Base-by-base conservation (phyloP, 768 basidiomycete genomes). In the Termitomyces eurrhizus region DNA sequence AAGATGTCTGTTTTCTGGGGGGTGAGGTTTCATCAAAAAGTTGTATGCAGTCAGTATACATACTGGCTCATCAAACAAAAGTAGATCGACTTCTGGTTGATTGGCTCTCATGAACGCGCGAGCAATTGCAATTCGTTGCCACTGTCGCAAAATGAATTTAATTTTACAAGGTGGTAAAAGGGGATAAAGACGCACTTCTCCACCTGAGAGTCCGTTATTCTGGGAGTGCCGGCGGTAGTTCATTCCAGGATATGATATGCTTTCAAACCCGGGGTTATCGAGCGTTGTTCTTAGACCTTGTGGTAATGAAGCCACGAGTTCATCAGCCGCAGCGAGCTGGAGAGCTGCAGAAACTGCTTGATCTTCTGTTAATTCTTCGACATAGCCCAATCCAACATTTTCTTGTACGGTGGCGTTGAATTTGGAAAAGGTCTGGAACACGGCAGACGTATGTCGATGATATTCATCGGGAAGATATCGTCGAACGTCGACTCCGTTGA, bases 31-130 rank as follows among this genome's bases (percentile, higher is more conserved):
- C 18, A 55, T 37, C 11, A n/a, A 32, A 62, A 54, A 55, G 18
- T 49, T 61, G 60, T 9, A 39, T 18, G 26, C 33, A 14, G 50
- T 32, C 37, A 44, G 21, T 56, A 37, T 52, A 69, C 86, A 68
- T 74, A 88, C 89, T 56, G 92, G 90, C 75, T 93, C 91, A 71
- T 95, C 93, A 68, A 95, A 89, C 45, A 95, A 73, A 36, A 95
- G 76, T 14, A 95, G 74, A 72, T 94, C 90, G 29, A 91, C 83
- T 64, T 87, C 85, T 24, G 84, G 89, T 68, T 83, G 84, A 67
- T 78, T 82, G 52, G 90, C 88, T 61, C 92, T 80, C 89, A 94
- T 92, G 67, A 95, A 94, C 16, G 92, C 90, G 52, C 93, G 83
- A 51, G 92, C 89, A 52, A 95, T 82, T 18, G 93, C 92, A 59